Percentiles rank a stretch among this genome's conserved stretches.
Conservation (phyloP, 805 yeast species). For the Hanseniaspora guilliermondii region DNA sequence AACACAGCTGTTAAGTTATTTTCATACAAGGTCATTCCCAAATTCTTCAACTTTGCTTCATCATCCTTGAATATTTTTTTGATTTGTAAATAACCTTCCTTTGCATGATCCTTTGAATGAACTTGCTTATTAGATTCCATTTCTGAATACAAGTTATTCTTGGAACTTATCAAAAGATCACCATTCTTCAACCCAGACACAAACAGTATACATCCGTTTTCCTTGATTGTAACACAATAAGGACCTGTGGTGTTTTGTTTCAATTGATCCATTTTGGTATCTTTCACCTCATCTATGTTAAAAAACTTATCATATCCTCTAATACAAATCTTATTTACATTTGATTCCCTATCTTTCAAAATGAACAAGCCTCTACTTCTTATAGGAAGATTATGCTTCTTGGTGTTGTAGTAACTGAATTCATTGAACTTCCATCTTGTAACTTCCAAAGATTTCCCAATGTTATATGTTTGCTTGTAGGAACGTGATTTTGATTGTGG, state of each 20-base stretch:
- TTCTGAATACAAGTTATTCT: conserved; percentile 70
- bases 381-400: conserved; percentile 46
- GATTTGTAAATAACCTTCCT: conserved; percentile 52
- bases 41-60: conserved; percentile 33
- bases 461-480: conserved; percentile 20
- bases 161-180: conserved; percentile 73
- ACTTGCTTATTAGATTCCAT: conserved; percentile 25
- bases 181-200: conserved; percentile 69
- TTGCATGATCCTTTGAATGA: conserved; percentile 41
- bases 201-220: conserved; percentile 87
- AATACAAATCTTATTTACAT: conserved; percentile 40
- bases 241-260: conserved; percentile 53
- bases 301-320: conserved; percentile 94
- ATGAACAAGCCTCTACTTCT: conserved; percentile 79
- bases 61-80: conserved; percentile 36
- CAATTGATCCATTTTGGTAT: conserved; percentile 41
- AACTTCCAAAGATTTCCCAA: conserved; percentile 15
- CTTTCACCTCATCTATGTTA: conserved; percentile 54
- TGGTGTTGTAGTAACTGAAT: conserved; percentile 60
- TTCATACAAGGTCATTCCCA: conserved; percentile 44
- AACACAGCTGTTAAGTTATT: conserved; percentile 71
- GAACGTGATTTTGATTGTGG: conserved; percentile 12
- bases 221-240: conserved; percentile 67
- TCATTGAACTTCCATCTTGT: conserved; percentile 75
- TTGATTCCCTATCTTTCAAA: conserved; percentile 24